Percentiles rank a stretch among this genome's conserved stretches.
Evolutionary conservation across 257 asterid genomes (phyloP).

Genomic region (Jaltomata sinuosa): DNA sequence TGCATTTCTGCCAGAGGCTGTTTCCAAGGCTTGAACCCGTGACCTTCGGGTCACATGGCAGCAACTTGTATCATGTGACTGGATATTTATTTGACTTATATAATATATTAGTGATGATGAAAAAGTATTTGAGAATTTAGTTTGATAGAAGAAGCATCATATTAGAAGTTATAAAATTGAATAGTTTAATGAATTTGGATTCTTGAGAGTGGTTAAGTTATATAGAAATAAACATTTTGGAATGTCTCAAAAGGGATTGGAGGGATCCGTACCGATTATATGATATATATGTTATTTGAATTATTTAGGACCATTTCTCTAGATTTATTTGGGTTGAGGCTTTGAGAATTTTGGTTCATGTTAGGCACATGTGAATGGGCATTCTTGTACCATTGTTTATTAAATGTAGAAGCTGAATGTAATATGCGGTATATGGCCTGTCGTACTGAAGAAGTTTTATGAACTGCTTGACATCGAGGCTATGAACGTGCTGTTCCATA

Average conservation of each 20-base stretch:
- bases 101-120: neutral
- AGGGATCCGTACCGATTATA: neutral
- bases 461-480: neutral
- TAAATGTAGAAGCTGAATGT: neutral
- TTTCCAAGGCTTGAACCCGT: too few relatives aligned
- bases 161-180: neutral
- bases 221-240: neutral
- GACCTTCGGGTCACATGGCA: too few relatives aligned
- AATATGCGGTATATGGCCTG: neutral
- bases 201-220: neutral
- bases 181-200: neutral
- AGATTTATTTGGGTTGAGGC: neutral
- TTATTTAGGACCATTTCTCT: neutral
- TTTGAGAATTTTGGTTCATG: neutral
- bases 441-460: neutral
- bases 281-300: neutral
- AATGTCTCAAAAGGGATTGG: neutral
- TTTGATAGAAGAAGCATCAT: neutral
- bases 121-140: neutral
- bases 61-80: too few relatives aligned
- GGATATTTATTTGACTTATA: neutral
- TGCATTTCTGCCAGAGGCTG: too few relatives aligned
- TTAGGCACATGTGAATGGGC: neutral
- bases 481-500: neutral
- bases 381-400: neutral